Evolutionary conservation across 495 filamentous ascomycete genomes (phyloP), one percentile per base, ranked within the genome.

Genomic region (Penicillium lagena): DNA sequence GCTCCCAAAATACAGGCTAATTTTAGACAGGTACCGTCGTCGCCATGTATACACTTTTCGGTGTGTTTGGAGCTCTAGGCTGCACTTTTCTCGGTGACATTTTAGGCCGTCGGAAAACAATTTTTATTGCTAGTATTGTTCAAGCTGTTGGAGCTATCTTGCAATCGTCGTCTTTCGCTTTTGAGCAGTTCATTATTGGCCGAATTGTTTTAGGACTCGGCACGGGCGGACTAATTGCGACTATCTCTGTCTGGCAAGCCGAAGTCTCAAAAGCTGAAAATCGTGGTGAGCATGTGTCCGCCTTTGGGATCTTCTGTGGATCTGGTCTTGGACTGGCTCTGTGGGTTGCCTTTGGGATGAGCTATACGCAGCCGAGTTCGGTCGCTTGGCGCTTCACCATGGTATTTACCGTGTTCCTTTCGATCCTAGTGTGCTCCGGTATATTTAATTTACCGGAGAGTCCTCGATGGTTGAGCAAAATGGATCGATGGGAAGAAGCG

Each of bases 361-460:
- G 60, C 7, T 73, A 64, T 35, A 62, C 66, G 5, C 22, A 22
- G 22, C 44, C 56, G 10, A 61, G 67, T 1, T 51, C 56, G 10
- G 58, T 68, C 1, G 56, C 63, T 1, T 79, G 76, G 76, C 58
- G 76, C 9, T 53, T 75, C 9, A 58, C 69, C 1, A 46, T 67
- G 29, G 55, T 56, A 7, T 32, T 71, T 10, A 77, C 83, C 37
- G 66, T 82, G 55, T 68, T 85, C 22, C 45, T 83, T 49, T 76
- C 77, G 3, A 61, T 76, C 0, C 63, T 80, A 27, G 75, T 83
- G 43, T 68, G 81, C 33, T 45, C 64, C 39, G 64, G 77, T 30
- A 71, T 74, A n/a, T 73, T 82, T 46, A 67, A 79, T 49, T 65
- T 80, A 29, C 73, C 69, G 14, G 81, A 85, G 53, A 79, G 78